Conservation (phyloP, 495 filamentous ascomycete genomes). For the Lineolata rhizophorae region DNA sequence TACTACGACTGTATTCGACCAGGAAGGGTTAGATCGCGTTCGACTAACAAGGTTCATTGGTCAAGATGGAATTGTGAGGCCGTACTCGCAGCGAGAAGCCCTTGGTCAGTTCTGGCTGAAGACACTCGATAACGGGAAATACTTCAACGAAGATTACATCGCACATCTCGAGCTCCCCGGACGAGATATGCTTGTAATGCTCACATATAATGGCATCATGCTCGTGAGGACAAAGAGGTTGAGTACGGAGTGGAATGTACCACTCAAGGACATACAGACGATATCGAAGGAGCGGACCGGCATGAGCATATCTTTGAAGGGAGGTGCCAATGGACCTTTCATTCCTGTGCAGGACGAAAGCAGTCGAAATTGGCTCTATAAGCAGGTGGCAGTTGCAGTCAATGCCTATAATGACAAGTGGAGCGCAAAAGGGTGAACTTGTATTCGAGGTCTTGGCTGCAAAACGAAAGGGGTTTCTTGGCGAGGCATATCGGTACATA, state of each 20-base stretch:
- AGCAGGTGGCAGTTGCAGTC: conserved; percentile 43
- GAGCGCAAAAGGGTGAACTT: conserved; percentile 40
- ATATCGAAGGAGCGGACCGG: conserved; percentile 93
- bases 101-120: conserved; percentile 98
- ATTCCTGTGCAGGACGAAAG: conserved; percentile 83
- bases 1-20: conserved; percentile 94
- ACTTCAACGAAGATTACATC: conserved; percentile 94
- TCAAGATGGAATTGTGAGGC: conserved; percentile 78
- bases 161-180: conserved; percentile 80
- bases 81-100: conserved; percentile 88
- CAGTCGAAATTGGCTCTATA: conserved; percentile 68
- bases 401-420: conserved; percentile 53
- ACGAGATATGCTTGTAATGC: conserved; percentile 83
- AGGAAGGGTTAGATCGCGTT: conserved; percentile 80
- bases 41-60: conserved; percentile 80
- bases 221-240: conserved; percentile 69
- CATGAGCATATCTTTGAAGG: conserved; percentile 68
- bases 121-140: conserved; percentile 87
- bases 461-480: too few relatives aligned
- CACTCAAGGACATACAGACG: conserved; percentile 86
- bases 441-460: too few relatives aligned
- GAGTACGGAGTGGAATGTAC: conserved; percentile 83
- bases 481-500: too few relatives aligned
- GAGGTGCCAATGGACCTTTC: conserved; percentile 82
- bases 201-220: conserved; percentile 84